phyloP scores from a whole-genome alignment of 2,329 filamentous ascomycete species.

The Penicillium corylophilum region DNA sequence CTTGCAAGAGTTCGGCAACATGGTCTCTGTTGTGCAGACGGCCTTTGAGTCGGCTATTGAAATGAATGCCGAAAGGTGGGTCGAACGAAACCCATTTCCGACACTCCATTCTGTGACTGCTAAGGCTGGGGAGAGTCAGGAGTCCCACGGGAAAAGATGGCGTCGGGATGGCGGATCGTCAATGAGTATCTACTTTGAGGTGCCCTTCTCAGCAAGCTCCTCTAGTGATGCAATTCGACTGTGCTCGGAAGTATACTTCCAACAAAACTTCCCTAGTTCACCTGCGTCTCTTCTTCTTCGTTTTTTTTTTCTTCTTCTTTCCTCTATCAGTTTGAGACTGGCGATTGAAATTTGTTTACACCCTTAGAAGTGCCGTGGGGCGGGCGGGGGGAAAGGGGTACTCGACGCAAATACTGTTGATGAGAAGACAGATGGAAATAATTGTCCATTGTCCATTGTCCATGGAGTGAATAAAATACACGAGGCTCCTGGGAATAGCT shows the following conservation, averaged over 20 bases:
- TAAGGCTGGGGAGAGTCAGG: background rate
- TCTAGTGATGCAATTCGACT: background rate
- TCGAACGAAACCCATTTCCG: background rate
- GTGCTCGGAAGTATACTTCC: background rate
- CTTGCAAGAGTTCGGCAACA: constrained; percentile 54
- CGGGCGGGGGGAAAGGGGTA: no score
- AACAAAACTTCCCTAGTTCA: background rate
- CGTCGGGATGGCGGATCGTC: background rate
- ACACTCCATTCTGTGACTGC: background rate
- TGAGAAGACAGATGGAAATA: no score
- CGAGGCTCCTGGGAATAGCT: background rate
- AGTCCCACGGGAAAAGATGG: background rate
- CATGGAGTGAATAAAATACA: background rate
- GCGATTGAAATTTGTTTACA: no score
- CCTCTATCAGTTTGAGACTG: no score
- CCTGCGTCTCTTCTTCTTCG: no score
- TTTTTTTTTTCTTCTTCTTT: background rate
- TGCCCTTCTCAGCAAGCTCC: background rate
- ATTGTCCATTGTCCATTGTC: no score
- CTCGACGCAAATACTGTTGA: no score
- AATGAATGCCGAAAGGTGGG: constrained; percentile 17
- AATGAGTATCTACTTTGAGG: background rate
- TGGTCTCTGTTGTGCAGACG: no score
- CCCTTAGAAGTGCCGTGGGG: no score
- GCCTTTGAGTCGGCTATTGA: constrained; percentile 18